Percentiles rank a stretch among this genome's conserved stretches.
These are phyloP conservation scores for Orychophragmus violaceus DNA, from an alignment of 345 rosid genomes.

Conservation along the genomic window DNA sequence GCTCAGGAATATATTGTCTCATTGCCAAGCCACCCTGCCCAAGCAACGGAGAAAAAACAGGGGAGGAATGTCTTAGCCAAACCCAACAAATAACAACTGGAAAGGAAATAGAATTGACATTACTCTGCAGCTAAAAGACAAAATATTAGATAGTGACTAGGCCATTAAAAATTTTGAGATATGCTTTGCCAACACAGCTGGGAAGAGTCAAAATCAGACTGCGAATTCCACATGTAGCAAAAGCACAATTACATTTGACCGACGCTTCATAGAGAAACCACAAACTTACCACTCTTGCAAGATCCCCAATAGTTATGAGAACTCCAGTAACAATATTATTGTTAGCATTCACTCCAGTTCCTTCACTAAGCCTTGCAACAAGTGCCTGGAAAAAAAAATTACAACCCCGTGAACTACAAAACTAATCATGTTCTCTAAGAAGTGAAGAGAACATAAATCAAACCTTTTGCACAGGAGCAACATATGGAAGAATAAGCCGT, in stretches of 20 bases:
- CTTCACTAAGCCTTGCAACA: slow-evolving; percentile 83
- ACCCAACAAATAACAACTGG: slow-evolving; percentile 1
- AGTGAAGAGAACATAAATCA: slow-evolving; percentile 23
- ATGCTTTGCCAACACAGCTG: slow-evolving; percentile 16
- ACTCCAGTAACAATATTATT: slow-evolving; percentile 88
- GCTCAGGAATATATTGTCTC: slow-evolving; percentile 84
- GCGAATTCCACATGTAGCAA: not conserved
- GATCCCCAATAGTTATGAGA: slow-evolving; percentile 97
- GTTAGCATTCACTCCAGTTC: slow-evolving; percentile 79
- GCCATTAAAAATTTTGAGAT: slow-evolving; percentile 8
- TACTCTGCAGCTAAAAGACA: slow-evolving; percentile 3
- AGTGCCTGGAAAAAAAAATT: slow-evolving; percentile 66
- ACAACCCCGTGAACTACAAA: slow-evolving; percentile 8
- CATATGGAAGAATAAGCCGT: slow-evolving; percentile 78
- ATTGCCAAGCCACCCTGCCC: slow-evolving; percentile 94
- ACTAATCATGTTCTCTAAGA: slow-evolving; percentile 2
- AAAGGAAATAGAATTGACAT: slow-evolving; percentile 5
- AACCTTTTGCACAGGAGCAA: slow-evolving; percentile 98
- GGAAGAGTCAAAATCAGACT: slow-evolving; percentile 1
- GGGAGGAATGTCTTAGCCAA: slow-evolving; percentile 4
- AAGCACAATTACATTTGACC: not conserved
- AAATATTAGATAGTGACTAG: not conserved
- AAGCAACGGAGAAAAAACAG: slow-evolving; percentile 11
- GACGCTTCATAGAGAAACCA: slow-evolving; percentile 8
- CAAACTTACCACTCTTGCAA: slow-evolving; percentile 92